Evolutionary conservation across 2,329 filamentous ascomycete genomes (phyloP), one percentile per base, ranked within the genome.

Genomic region (Diaporthe vaccinii): DNA sequence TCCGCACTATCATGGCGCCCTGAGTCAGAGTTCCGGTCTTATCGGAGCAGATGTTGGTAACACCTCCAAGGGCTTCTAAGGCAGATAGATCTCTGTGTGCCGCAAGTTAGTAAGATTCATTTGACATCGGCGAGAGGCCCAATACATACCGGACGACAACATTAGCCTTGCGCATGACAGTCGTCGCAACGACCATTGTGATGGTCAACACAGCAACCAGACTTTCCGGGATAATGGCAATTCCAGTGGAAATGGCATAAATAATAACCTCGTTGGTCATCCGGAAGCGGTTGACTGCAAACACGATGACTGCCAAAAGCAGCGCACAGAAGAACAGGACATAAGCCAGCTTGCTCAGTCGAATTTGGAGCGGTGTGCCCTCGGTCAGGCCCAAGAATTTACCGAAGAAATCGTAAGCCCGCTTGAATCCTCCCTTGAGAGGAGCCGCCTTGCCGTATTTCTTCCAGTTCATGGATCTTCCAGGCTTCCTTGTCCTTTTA

Each of bases 301-400:
- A 93, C 78, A 93, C 91, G 70, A 92, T 89, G 75, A 92, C 81
- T 68, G 89, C 90, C 46, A 92, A 86, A 3, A 92, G 79, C 73
- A 92, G 85, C 58, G 91, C 95, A 69, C 95, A 89, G 62, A 88
- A 91, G 80, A 98, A 97, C 2, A 98, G 90, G 4, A 95, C 82
- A 58, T 97, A 91, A 39, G 95, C 95, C 80, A 98, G 93, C 84
- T 96, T 95, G 85, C 93, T 95, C 70, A 98, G 88, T 81, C 94
- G 96, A 78, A 93, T 92, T 85, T 97, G 95, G 61, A 98, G 87
- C 0, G 95, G 95, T 1, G 95, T 98, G 68, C 95, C 95, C 73
- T 94, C 89, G 3, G 81, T 81, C 68, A 93, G 83, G 73, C 91
- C 93, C 58, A 94, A 87, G 76, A 94, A 83, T 75, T 82, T 82